Percentiles rank a stretch among this genome's conserved stretches.
phyloP scores from a whole-genome alignment of 306 rosid genomes.

The Vigna angularis region DNA sequence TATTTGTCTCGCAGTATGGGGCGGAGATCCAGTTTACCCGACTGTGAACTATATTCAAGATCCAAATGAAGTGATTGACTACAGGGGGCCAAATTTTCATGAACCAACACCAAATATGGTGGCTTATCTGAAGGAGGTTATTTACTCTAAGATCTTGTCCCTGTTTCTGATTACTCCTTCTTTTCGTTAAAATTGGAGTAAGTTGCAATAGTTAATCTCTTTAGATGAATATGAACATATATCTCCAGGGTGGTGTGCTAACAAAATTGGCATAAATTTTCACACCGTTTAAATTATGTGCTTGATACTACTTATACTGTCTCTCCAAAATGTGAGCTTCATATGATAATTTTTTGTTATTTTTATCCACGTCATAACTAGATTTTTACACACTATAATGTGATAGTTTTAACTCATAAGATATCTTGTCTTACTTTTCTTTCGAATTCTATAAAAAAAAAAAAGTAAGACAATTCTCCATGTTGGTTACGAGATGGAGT shows the following conservation, averaged over 20 bases:
- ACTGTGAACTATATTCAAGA: conserved; percentile 96
- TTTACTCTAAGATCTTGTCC: conserved; percentile 24
- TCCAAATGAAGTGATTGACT: conserved; percentile 83
- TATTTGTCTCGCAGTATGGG: conserved; percentile 81
- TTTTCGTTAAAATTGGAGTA: conserved; percentile 25
- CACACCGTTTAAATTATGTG: conserved; percentile 23
- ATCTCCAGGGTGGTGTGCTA: conserved; percentile 15
- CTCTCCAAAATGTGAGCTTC: conserved; percentile 21
- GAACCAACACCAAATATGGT: conserved; percentile 94
- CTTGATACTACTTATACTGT: conserved; percentile 24
- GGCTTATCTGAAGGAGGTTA: conserved; percentile 80
- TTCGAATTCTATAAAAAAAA: not conserved
- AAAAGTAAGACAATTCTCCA: not conserved
- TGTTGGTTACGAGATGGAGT: conserved; percentile 22
- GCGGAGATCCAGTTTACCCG: conserved; percentile 99
- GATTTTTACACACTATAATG: not conserved
- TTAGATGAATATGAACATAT: conserved; percentile 28
- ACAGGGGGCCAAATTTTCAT: conserved; percentile 91
- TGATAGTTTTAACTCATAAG: conserved; percentile 15
- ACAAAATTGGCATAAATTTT: conserved; percentile 12
- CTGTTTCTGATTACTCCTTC: conserved; percentile 18
- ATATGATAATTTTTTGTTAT: not conserved
- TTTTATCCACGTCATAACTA: conserved; percentile 24
- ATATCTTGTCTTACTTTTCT: not conserved
- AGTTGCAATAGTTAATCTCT: conserved; percentile 29